A percentile compares a stretch with the other conserved stretches of the same genome.
phyloP scores from a whole-genome alignment of 179 eudicot species.

The Beta macrorhiza region DNA sequence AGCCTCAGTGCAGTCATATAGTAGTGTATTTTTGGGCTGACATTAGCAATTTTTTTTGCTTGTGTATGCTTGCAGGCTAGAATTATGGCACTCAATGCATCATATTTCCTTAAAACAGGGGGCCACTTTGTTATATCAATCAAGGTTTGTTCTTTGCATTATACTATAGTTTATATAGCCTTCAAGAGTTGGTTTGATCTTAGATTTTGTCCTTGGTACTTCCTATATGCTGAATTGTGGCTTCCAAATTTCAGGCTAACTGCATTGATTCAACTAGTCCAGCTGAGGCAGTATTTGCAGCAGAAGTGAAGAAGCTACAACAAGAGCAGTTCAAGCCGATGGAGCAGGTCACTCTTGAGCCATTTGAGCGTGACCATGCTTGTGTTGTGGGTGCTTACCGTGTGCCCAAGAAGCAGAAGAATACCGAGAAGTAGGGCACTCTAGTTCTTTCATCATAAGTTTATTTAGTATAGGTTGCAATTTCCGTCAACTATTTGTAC shows the following conservation, averaged over 20 bases:
- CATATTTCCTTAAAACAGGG: conserved; percentile 83
- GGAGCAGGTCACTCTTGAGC: conserved; percentile 82
- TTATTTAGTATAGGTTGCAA: conserved; percentile 8
- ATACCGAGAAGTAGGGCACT: conserved; percentile 20
- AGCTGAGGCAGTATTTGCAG: conserved; percentile 77
- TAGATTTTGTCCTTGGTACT: background rate
- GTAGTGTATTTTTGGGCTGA: too few relatives aligned
- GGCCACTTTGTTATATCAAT: conserved; percentile 94
- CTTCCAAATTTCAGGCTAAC: conserved; percentile 47
- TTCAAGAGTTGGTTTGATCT: background rate
- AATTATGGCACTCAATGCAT: conserved; percentile 80
- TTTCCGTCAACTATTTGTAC: background rate
- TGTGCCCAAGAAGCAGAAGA: conserved; percentile 58
- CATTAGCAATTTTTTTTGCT: background rate
- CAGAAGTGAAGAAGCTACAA: conserved; percentile 81
- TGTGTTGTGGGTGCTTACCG: conserved; percentile 79
- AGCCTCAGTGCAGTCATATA: too few relatives aligned
- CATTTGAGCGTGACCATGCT: conserved; percentile 81
- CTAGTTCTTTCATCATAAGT: too few relatives aligned
- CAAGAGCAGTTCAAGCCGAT: conserved; percentile 72
- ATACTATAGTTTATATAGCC: background rate
- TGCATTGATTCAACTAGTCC: conserved; percentile 81
- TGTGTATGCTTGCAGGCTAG: conserved; percentile 61
- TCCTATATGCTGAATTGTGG: background rate
- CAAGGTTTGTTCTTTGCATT: conserved; percentile 40